Conservation (phyloP, 768 basidiomycete genomes). For the Dendrothele bispora region DNA sequence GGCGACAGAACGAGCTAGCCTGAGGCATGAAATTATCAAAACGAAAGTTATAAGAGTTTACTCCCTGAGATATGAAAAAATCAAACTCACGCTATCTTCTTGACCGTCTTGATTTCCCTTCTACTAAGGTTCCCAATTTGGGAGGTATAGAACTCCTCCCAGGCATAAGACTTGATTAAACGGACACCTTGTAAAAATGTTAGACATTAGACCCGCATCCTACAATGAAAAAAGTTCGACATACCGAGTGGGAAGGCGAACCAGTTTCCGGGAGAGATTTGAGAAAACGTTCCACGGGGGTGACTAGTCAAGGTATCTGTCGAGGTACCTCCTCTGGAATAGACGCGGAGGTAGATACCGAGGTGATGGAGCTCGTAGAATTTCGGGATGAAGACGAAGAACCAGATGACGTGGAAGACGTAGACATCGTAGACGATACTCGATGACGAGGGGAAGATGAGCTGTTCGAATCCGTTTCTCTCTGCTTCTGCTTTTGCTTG, state of each 20-base stretch:
- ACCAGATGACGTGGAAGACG: conserved; percentile 47
- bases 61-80: background rate
- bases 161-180: conserved; percentile 63
- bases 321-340: conserved; percentile 39
- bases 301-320: conserved; percentile 34
- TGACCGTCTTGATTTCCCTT: conserved; percentile 39
- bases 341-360: conserved; percentile 30
- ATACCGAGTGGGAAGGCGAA: too few species aligned
- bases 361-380: conserved; percentile 19
- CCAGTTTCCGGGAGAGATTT: conserved; percentile 18
- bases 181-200: conserved; percentile 70
- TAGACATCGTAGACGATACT: conserved; percentile 30
- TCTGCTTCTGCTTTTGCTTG: conserved; percentile 1
- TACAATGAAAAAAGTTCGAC: too few species aligned
- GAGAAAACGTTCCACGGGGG: conserved; percentile 6
- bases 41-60: background rate
- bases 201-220: too few species aligned
- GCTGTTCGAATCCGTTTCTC: conserved; percentile 11
- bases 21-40: background rate
- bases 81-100: conserved; percentile 14
- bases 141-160: conserved; percentile 51
- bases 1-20: conserved; percentile 21
- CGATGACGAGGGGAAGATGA: conserved; percentile 11
- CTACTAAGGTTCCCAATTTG: conserved; percentile 39
- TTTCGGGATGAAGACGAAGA: conserved; percentile 32